Conservation (phyloP, 352 stramenopile genomes). For the Globisporangium splendens region DNA sequence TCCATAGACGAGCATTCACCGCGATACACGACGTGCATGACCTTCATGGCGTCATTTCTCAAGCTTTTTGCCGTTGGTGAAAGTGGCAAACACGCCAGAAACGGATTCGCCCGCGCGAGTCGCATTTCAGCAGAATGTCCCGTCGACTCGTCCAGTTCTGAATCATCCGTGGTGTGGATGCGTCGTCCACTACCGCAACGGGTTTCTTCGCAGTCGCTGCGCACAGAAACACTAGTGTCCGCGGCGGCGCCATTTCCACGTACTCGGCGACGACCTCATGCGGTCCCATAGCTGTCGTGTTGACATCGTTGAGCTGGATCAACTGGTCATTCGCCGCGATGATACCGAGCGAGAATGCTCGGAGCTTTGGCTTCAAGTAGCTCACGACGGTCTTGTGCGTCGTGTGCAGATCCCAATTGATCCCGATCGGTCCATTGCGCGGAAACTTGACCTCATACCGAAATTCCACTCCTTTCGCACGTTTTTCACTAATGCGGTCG, state of each 20-base stretch:
- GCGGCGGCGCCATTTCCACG: constrained; percentile 30
- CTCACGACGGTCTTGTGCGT: constrained; percentile 49
- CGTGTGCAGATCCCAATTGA: constrained; percentile 69
- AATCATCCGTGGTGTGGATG: not conserved
- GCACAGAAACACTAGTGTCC: constrained; percentile 53
- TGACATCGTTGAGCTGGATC: constrained; percentile 61
- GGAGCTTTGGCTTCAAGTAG: constrained; percentile 46
- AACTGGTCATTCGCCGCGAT: constrained; percentile 56
- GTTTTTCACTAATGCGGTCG: constrained; percentile 30
- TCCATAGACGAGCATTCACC: constrained; percentile 65
- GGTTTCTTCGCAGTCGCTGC: constrained; percentile 13
- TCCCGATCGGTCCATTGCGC: constrained; percentile 48
- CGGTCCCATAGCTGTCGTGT: constrained; percentile 51
- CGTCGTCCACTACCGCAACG: constrained; percentile 7
- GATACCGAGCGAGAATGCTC: constrained; percentile 41
- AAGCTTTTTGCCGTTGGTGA: not conserved
- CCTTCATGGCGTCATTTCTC: not conserved
- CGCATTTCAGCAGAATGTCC: constrained; percentile 14
- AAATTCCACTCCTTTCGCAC: constrained; percentile 47
- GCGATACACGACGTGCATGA: constrained; percentile 45
- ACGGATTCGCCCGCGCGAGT: constrained; percentile 32
- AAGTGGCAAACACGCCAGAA: constrained; percentile 35
- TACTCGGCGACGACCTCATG: constrained; percentile 55
- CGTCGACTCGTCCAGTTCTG: constrained; percentile 36
- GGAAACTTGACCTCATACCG: constrained; percentile 64